Base-by-base conservation (phyloP, 371 early-diverging fungal species). In the Zopfochytrium polystomum region DNA sequence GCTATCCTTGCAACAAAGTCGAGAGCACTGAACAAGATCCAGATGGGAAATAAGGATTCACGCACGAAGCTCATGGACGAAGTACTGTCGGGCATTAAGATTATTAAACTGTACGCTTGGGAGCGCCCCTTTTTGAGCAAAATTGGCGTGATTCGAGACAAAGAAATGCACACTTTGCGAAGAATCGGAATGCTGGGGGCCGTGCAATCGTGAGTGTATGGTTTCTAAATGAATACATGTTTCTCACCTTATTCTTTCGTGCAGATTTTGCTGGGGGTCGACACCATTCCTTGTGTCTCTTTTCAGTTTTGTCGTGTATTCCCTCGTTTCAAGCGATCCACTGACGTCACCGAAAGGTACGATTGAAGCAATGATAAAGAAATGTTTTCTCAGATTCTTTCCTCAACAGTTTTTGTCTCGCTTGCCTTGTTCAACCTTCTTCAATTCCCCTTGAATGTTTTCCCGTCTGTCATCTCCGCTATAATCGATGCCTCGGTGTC, bases 61-160 rank as follows among this genome's bases (percentile, higher is more conserved):
- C 82, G 97, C 64, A 88, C 93, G 55, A 91, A 90, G 74, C 67
- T 92, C 64, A 93, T 93, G 90, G 88, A 95, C 73, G 98, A 97
- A 77, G 72, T 94, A 6, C 72, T 98, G 58, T 88, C 87, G 58
- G 95, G 94, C 13, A 95, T 96, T 67, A 90, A 91, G 66, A 91
- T 93, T 67, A 85, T 65, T 68, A 81, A 61, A 66, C 68, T 86
- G 9, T 84, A 86, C 65, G 85, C 85, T 4, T 87, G 87, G 87
- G 87, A 87, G 55, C 67, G 61, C 35, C 67, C 76, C 22, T 69
- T 76, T 60, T 29, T 69, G 62, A 53, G 60, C 31, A 73, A 83
- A 68, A 78, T 94, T 26, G 70, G 76, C 46, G 78, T 78, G 33
- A 82, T 94, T 26, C 85, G 98, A 59, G 88, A 94, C 49, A 75